Conservation (phyloP, 352 stramenopile genomes). For the Phytophthora melonis region DNA sequence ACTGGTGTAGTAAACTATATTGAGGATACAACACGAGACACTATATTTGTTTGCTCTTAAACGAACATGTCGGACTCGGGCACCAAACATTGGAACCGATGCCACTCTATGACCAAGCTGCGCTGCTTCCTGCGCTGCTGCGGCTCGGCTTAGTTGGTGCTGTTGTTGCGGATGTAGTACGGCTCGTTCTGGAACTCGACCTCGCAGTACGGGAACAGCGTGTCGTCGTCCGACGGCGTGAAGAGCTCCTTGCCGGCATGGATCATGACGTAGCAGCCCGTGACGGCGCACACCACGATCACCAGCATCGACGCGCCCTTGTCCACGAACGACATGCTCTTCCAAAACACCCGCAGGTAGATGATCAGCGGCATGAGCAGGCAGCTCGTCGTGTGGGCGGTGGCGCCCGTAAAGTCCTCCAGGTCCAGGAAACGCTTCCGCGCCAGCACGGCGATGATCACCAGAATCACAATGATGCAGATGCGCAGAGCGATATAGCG, state of each 20-base stretch:
- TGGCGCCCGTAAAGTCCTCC: conserved; percentile 63
- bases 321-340: no score
- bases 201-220: conserved; percentile 69
- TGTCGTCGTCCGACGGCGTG: conserved; percentile 46
- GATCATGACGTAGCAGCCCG: conserved; percentile 65
- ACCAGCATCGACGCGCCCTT: no score
- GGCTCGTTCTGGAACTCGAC: conserved; percentile 50
- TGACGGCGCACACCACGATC: no score
- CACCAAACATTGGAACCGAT: no score
- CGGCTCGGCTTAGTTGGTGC: conserved; percentile 33
- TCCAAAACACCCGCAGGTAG: no score
- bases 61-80: no score
- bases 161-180: conserved; percentile 59
- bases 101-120: no score
- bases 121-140: no score
- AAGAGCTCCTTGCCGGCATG: conserved; percentile 64
- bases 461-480: conserved; percentile 49
- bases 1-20: no score
- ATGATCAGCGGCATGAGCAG: no score
- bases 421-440: conserved; percentile 66
- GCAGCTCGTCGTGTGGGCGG: conserved; percentile 60
- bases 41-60: no score
- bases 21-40: no score
- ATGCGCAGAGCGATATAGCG: conserved; percentile 60
- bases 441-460: conserved; percentile 46